phyloP scores from a whole-genome alignment of 1,284 basidiomycete genomes.

The Irpex lacteus region DNA sequence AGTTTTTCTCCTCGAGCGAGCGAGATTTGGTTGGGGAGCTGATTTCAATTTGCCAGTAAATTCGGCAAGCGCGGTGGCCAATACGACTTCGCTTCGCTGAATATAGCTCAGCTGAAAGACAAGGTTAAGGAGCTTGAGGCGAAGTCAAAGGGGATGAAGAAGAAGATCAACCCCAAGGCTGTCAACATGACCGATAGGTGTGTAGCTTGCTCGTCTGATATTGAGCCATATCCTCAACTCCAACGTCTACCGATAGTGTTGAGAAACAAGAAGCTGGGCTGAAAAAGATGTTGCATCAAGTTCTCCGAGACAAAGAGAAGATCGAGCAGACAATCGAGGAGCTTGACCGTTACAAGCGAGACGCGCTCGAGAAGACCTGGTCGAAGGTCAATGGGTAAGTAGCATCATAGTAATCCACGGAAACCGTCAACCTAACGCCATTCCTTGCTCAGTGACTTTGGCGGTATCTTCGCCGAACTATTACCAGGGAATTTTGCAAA shows the following conservation, averaged over 20 bases:
- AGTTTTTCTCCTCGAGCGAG: constrained; percentile 28
- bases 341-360: constrained; percentile 92
- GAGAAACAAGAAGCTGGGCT: constrained; percentile 91
- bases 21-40: background rate
- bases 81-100: constrained; percentile 81
- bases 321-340: constrained; percentile 95
- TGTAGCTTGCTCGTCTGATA: no score
- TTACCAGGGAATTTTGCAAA: constrained; percentile 97
- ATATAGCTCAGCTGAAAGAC: constrained; percentile 63
- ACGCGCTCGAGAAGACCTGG: constrained; percentile 94
- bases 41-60: constrained; percentile 36
- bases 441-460: constrained; percentile 75
- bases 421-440: constrained; percentile 1
- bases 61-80: constrained; percentile 84
- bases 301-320: constrained; percentile 93
- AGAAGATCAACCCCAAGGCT: constrained; percentile 95
- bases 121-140: constrained; percentile 79
- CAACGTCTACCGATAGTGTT: constrained; percentile 51
- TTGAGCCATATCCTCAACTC: background rate
- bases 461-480: constrained; percentile 93
- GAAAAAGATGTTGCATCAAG: constrained; percentile 87
- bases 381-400: constrained; percentile 88
- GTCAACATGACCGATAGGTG: constrained; percentile 96
- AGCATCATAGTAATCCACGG: background rate
- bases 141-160: constrained; percentile 85